Conservation (phyloP, 257 asterid genomes). For the Mitragyna speciosa region DNA sequence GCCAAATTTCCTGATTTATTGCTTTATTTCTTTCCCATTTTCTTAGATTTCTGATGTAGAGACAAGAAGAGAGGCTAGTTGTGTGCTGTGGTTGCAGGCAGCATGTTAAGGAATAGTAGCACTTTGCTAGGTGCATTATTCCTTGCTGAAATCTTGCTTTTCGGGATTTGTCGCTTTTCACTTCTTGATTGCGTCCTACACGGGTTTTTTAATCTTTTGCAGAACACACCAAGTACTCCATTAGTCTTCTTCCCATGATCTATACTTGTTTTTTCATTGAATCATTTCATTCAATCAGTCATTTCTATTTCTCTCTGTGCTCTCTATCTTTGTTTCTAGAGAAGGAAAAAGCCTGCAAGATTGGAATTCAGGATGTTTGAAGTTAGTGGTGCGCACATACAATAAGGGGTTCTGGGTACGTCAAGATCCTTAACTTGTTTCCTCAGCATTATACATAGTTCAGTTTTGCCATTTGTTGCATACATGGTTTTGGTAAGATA, state of each 20-base stretch:
- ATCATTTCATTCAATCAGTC: background rate
- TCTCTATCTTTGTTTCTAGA: background rate
- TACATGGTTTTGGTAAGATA: background rate
- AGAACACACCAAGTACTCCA: background rate
- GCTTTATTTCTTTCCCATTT: background rate
- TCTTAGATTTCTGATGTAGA: background rate
- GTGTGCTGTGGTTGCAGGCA: background rate
- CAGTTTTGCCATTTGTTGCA: too few species aligned
- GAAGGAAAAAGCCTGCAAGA: background rate
- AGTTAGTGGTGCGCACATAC: too few species aligned
- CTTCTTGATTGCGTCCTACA: background rate
- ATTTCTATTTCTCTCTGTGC: background rate
- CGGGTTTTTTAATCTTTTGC: background rate
- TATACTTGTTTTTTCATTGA: background rate
- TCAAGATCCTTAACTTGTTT: background rate
- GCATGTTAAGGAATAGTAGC: conserved; percentile 16
- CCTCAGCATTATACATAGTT: background rate
- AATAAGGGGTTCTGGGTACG: background rate
- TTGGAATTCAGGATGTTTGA: background rate
- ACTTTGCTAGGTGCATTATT: background rate
- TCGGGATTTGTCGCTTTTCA: conserved; percentile 5
- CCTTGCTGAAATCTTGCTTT: background rate
- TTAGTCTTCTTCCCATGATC: background rate
- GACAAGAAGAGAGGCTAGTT: background rate
- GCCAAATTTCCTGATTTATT: too few species aligned